A percentile compares a stretch with the other conserved stretches of the same genome.
These are phyloP conservation scores for Aureobasidium lini DNA, from an alignment of 2,329 filamentous ascomycete genomes.

Conservation along the genomic window DNA sequence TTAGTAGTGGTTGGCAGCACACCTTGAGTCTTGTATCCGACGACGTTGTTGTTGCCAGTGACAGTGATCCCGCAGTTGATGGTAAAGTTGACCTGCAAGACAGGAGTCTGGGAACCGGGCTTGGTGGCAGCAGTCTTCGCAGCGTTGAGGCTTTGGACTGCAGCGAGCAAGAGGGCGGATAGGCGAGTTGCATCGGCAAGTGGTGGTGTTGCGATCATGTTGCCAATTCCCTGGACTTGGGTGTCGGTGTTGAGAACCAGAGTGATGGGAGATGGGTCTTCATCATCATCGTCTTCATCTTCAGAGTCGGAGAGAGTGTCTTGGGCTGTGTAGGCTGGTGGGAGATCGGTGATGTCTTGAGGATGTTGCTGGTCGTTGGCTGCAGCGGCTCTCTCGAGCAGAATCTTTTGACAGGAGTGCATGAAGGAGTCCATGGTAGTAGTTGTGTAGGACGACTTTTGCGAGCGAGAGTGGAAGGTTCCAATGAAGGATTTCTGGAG, in stretches of 20 bases:
- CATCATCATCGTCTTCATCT: conserved; percentile 16
- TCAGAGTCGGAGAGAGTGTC: conserved; percentile 14
- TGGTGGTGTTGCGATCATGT: conserved; percentile 38
- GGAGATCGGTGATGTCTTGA: conserved; percentile 13
- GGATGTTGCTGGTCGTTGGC: conserved; percentile 11
- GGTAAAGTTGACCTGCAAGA: conserved; percentile 41
- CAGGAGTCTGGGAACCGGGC: conserved; percentile 34
- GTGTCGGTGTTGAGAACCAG: conserved; percentile 45
- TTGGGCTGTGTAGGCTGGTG: conserved; percentile 19
- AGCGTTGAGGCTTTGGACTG: conserved; percentile 37
- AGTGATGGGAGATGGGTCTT: conserved; percentile 33
- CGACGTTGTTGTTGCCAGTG: conserved; percentile 26
- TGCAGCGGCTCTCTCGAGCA: conserved; percentile 19
- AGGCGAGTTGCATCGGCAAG: conserved; percentile 36
- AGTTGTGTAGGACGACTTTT: neutral
- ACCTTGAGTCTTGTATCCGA: conserved; percentile 20
- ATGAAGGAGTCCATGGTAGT: conserved; percentile 21
- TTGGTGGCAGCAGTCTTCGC: conserved; percentile 25
- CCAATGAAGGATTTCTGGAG: neutral
- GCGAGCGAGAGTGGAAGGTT: neutral
- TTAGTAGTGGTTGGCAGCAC: conserved; percentile 11
- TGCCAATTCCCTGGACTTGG: conserved; percentile 41
- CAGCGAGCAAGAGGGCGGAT: conserved; percentile 38
- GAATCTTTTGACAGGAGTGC: conserved; percentile 20
- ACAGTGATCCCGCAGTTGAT: conserved; percentile 29